Evolutionary conservation across 352 stramenopile genomes (phyloP).

Genomic region (Pythium plurisporium): DNA sequence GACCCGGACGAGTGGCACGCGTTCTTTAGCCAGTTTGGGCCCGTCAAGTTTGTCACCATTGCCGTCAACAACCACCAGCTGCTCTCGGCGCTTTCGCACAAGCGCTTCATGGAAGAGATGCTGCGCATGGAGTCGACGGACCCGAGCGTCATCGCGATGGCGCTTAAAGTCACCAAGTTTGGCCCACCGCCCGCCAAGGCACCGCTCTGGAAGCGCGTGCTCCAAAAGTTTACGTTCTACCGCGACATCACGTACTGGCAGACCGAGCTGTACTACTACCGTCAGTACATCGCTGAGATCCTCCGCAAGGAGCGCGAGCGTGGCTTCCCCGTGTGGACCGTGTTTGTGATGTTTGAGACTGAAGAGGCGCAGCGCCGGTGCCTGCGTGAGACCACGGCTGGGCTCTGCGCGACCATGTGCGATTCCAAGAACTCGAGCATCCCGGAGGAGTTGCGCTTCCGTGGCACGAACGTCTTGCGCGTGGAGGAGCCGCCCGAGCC

Average conservation of each 20-base stretch:
- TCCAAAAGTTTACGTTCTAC: conserved; percentile 38
- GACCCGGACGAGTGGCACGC: conserved; percentile 58
- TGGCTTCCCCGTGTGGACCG: conserved; percentile 55
- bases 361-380: conserved; percentile 56
- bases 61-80: conserved; percentile 55
- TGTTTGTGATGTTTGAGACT: conserved; percentile 78
- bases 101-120: conserved; percentile 67
- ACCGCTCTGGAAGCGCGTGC: conserved; percentile 24
- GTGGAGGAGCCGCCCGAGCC: conserved; percentile 64
- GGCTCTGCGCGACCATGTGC: conserved; percentile 39
- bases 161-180: conserved; percentile 36
- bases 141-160: conserved; percentile 18
- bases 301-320: conserved; percentile 25
- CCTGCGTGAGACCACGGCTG: conserved; percentile 43
- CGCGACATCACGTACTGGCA: conserved; percentile 65
- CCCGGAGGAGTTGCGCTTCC: conserved; percentile 46
- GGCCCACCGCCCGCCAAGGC: conserved; percentile 19
- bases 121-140: conserved; percentile 61
- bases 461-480: conserved; percentile 61
- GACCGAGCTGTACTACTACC: conserved; percentile 38
- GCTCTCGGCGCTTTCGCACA: conserved; percentile 52
- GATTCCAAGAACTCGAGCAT: conserved; percentile 34
- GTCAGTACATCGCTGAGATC: conserved; percentile 29
- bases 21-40: conserved; percentile 68
- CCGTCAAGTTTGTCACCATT: conserved; percentile 68